Evolutionary conservation across 1,139 yeast genomes (phyloP).

Genomic region (Debaryomyces udenii): DNA sequence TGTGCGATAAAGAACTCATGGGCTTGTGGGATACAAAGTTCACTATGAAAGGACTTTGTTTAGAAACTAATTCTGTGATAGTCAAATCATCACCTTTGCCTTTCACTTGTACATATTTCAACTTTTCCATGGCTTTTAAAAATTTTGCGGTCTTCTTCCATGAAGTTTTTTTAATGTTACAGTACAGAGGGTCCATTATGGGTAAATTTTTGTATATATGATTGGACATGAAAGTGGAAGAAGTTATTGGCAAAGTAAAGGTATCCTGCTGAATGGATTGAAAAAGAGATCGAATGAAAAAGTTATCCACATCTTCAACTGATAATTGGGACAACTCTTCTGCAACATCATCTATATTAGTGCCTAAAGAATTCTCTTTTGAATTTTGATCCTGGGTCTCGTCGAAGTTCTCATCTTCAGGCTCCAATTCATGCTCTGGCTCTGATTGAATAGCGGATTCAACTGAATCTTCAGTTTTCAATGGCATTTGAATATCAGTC

Average conservation of each 20-base stretch:
- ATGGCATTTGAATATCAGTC: constrained; percentile 28
- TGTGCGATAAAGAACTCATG: constrained; percentile 16
- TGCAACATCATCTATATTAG: constrained; percentile 23
- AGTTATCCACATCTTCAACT: constrained; percentile 74
- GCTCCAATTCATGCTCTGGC: constrained; percentile 12
- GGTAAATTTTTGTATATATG: constrained; percentile 77
- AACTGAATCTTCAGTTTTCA: constrained; percentile 19
- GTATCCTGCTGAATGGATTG: constrained; percentile 67
- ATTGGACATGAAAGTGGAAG: constrained; percentile 76
- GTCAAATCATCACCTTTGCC: constrained; percentile 78
- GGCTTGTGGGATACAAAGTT: constrained; percentile 63
- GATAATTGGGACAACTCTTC: constrained; percentile 45
- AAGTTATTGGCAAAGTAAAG: constrained; percentile 59
- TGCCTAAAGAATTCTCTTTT: constrained; percentile 6
- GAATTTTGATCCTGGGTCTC: too few species aligned
- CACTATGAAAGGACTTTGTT: constrained; percentile 52
- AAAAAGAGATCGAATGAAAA: constrained; percentile 67
- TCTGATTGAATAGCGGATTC: constrained; percentile 16
- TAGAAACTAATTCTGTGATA: constrained; percentile 53
- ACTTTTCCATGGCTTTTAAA: constrained; percentile 82
- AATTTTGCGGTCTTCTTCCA: constrained; percentile 91
- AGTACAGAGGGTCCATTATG: constrained; percentile 47
- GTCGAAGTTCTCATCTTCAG: constrained; percentile 11
- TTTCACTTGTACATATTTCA: constrained; percentile 62
- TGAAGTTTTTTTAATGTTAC: constrained; percentile 77